Evolutionary conservation across 106 monocot genomes (phyloP), one percentile per base, ranked within the genome.

Genomic region (Hemerocallis citrina): DNA sequence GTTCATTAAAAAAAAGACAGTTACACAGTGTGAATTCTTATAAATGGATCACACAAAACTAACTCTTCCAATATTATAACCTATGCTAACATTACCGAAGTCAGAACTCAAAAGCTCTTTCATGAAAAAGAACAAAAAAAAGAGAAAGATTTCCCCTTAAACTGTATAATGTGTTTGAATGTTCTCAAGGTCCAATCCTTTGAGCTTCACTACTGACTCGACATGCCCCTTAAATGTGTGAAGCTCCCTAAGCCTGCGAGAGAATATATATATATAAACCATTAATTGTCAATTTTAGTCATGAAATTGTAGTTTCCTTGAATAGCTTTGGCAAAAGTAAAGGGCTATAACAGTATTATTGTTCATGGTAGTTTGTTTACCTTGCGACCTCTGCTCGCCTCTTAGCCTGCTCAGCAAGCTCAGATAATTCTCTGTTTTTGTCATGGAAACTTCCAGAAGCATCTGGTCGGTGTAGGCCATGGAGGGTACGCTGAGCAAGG

Each of bases 191-290:
- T 74, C 74, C 8, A 74, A 48, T 13, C 74, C 74, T 51, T 74
- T 74, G 23, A 56, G 55, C 66, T 67, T 74, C 25, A 67, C 65
- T 29, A 74, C 58, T 1, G 74, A 74, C 44, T 74, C 74, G 0
- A 74, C 66, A 29, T 67, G 66, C 34, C 74, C 74, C 59, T 74
- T 74, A 19, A 67, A 38, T n/a, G 74, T 74, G 51, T 74, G 74
- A 38, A 66, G 54, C 54, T 54, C 54, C 54, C 54, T 54, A 16
- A 54, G 54, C 54, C 54, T 54, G 54, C 54, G 32, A 32, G 27
- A 11, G 6, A 30, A 6, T 44, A 30, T 16, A 54, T 38, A 38
- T 38, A 38, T 6, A 38, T 38, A 38, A 38, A 11, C 37, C 5
- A 38, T 38, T 11, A 38, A 38, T 38, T 38, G 5, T 11, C 37